Evolutionary conservation across 257 asterid species (phyloP), one percentile per base, ranked within the genome.

Genomic region (Ophiorrhiza pumila): DNA sequence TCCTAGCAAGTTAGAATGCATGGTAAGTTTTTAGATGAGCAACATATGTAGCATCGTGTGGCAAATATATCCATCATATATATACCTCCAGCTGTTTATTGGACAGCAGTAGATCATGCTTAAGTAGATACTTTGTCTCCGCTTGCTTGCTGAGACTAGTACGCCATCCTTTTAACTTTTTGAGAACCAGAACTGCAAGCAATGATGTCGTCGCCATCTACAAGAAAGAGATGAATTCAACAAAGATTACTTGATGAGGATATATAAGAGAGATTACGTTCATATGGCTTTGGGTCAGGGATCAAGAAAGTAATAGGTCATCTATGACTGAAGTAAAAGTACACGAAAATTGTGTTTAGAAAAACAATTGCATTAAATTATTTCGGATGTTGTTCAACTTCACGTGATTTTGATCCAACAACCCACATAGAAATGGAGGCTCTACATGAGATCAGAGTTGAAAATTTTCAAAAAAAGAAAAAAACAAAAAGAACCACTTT

Each of bases 321-420:
- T 29, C 71, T 56, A 29, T 18, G 13, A 27, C 25, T 17, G 35
- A 29, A 56, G 62, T 25, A 25, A 45, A 41, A 22, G 37, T 43
- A 46, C 35, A 29, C 18, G 17, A 15, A 55, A 70, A 29, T 12
- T 8, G 29, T 22, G 22, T 52, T 10, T 13, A 50, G 62, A 34
- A 14, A 27, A 29, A 9, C 55, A 65, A 59, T 32, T 31, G 49
- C 37, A 62, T 22, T 63, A 42, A 42, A 70, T 52, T 27, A 53
- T 60, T 60, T 62, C 15, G 5, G 35, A 35, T 47, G 53, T 50
- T n/a, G 25, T 63, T n/a, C n/a, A n/a, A n/a, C n/a, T n/a, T 27
- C 87, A 74, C 84, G 83, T 81, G 90, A 70, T 81, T 78, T 70
- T 79, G 81, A 82, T 79, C 88, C 84, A 87, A 85, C 90, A 80